Percentiles rank a stretch among this genome's conserved stretches.
Conservation (phyloP, 1,139 yeast species). For the Debaryomyces coudertii region DNA sequence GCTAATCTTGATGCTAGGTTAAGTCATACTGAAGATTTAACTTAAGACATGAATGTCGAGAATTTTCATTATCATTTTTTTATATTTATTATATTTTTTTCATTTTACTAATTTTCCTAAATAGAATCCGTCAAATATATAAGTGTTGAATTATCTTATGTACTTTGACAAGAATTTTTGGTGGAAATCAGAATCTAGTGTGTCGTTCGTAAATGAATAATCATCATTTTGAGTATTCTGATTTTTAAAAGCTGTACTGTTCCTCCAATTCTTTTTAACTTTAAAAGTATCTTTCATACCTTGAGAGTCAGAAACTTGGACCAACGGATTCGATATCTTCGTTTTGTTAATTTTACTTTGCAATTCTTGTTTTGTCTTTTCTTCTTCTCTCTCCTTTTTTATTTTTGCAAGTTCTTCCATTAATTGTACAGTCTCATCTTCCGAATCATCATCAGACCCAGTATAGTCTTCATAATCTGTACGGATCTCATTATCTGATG, state of each 20-base stretch:
- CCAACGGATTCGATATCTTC: conserved; percentile 46
- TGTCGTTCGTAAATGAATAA: conserved; percentile 59
- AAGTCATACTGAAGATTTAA: conserved; percentile 41
- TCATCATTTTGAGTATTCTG: conserved; percentile 23
- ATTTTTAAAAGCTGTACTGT: conserved; percentile 48
- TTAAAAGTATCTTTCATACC: conserved; percentile 12
- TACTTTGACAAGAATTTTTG: conserved; percentile 69
- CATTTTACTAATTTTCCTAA: background rate
- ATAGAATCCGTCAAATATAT: background rate
- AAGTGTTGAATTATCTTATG: conserved; percentile 40
- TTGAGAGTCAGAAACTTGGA: conserved; percentile 20
- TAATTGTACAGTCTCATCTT: conserved; percentile 40
- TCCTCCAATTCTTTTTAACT: conserved; percentile 58
- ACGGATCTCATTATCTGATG: background rate
- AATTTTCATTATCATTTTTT: no score
- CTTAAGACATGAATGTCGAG: conserved; percentile 16
- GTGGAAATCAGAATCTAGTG: conserved; percentile 71
- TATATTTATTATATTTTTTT: conserved; percentile 1
- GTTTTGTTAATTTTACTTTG: conserved; percentile 22
- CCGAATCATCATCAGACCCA: conserved; percentile 22
- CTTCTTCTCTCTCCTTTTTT: conserved; percentile 41
- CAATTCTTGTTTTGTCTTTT: conserved; percentile 27
- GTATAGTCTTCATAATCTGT: background rate
- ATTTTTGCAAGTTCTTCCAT: conserved; percentile 59
- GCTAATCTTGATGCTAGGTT: conserved; percentile 53